A percentile compares a stretch with the other conserved stretches of the same genome.
phyloP scores from a whole-genome alignment of 345 rosid species.

The Corchorus olitorius region DNA sequence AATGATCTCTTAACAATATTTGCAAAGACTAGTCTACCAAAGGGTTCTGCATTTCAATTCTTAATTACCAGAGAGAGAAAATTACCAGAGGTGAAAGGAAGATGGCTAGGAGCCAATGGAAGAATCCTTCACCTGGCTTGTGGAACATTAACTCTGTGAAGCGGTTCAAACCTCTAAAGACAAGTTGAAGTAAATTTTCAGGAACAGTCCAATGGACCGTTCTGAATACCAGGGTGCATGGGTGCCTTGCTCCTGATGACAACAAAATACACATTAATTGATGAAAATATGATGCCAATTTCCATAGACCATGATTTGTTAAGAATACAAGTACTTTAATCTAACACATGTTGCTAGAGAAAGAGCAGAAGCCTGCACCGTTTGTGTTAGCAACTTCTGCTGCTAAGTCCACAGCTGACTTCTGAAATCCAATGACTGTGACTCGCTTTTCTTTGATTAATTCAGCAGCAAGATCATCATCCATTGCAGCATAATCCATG shows the following conservation, averaged over 20 bases:
- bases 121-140: constrained; percentile 44
- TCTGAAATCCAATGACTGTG: constrained; percentile 34
- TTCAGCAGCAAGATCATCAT: constrained; percentile 20
- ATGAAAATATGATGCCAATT: background rate
- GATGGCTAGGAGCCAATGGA: constrained; percentile 28
- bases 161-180: constrained; percentile 29
- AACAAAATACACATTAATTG: background rate
- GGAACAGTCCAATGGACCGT: constrained; percentile 36
- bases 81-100: constrained; percentile 43
- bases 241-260: constrained; percentile 30
- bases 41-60: background rate
- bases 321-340: background rate
- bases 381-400: constrained; percentile 40
- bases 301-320: no score
- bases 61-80: background rate
- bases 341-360: background rate
- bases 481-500: constrained; percentile 35
- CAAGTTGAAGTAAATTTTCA: background rate
- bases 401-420: constrained; percentile 45
- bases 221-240: constrained; percentile 41
- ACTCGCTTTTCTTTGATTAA: constrained; percentile 35
- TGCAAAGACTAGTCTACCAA: background rate
- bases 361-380: constrained; percentile 25
- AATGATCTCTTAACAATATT: background rate
- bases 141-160: constrained; percentile 37